Conservation (phyloP, 345 rosid species). For the Gossypium turneri region DNA sequence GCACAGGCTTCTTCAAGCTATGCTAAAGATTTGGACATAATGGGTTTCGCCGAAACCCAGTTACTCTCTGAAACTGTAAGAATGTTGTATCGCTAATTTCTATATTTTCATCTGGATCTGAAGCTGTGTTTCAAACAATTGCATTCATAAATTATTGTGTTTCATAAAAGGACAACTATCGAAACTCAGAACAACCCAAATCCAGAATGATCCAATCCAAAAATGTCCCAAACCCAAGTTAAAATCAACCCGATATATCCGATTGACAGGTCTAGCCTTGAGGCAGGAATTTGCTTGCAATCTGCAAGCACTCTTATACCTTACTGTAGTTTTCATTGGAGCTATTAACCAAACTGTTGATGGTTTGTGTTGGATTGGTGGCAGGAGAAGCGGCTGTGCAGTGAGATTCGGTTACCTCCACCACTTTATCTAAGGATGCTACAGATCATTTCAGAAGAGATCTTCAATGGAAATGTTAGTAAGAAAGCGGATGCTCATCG, state of each 20-base stretch:
- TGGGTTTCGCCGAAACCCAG: conserved; percentile 55
- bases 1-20: conserved; percentile 62
- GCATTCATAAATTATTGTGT: not conserved
- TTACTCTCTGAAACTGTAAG: conserved; percentile 85
- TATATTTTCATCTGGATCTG: not conserved
- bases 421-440: conserved; percentile 82
- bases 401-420: conserved; percentile 66
- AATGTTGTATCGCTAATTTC: not conserved
- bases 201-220: not conserved
- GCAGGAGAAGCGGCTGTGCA: conserved; percentile 90
- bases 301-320: not conserved
- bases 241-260: not conserved
- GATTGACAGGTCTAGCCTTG: not conserved
- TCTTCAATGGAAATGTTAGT: conserved; percentile 65
- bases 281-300: not conserved
- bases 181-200: not conserved
- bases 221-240: not conserved
- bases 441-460: conserved; percentile 68
- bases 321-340: not conserved
- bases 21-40: conserved; percentile 50
- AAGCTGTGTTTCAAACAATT: not conserved
- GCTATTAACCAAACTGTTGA: not conserved
- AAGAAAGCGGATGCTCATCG: conserved; percentile 77
- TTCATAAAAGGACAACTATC: not conserved
- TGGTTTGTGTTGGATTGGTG: conserved; percentile 15